These are phyloP conservation scores for Salvia sclarea DNA, from an alignment of 305 asterid species.

Conservation along the genomic window DNA sequence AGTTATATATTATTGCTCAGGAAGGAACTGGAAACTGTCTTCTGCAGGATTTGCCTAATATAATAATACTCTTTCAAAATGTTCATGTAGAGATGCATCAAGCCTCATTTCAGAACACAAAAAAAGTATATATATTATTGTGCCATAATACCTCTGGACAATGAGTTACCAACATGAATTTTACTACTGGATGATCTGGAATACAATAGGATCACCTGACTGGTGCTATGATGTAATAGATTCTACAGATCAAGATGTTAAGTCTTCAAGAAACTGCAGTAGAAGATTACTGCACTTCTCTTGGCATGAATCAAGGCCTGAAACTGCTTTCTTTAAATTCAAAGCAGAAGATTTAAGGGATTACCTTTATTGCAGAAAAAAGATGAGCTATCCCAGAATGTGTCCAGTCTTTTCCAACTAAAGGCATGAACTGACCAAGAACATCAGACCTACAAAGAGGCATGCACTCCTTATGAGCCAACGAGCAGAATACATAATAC, in stretches of 20 bases:
- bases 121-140: no score
- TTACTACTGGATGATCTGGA: neutral
- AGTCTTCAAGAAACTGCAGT: neutral
- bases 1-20: neutral
- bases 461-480: neutral
- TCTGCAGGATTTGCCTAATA: neutral
- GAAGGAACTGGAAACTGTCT: neutral
- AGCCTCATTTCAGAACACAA: neutral
- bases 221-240: neutral
- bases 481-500: neutral
- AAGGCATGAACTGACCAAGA: conserved; percentile 95
- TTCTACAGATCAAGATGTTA: neutral
- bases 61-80: neutral
- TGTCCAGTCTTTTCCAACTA: conserved; percentile 97
- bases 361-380: conserved; percentile 91
- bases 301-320: conserved; percentile 7
- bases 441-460: conserved; percentile 79
- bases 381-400: conserved; percentile 93
- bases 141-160: neutral
- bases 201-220: neutral
- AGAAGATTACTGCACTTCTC: neutral
- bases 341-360: conserved; percentile 20
- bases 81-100: neutral
- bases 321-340: neutral
- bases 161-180: neutral